These are phyloP conservation scores for Leucoagaricus sp. DNA, from an alignment of 1,284 basidiomycete genomes.

Conservation along the genomic window DNA sequence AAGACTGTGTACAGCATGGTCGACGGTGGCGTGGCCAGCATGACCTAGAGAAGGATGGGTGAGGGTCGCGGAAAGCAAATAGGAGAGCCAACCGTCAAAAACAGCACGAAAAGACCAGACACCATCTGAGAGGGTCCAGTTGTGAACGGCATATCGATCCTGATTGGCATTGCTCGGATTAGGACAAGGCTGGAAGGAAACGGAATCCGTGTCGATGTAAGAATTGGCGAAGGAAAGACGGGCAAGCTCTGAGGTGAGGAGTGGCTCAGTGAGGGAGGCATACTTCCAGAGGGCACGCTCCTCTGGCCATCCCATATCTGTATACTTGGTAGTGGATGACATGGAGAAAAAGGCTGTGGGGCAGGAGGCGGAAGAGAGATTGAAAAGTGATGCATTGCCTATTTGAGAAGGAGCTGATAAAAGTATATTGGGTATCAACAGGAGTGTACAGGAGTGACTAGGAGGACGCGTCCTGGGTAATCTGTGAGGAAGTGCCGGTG, in stretches of 20 bases:
- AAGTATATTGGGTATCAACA: neutral
- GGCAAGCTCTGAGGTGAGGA: conserved; percentile 47
- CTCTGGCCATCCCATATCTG: conserved; percentile 59
- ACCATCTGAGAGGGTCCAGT: conserved; percentile 55
- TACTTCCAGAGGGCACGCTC: conserved; percentile 51
- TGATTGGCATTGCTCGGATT: conserved; percentile 45
- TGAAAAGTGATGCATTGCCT: conserved; percentile 1
- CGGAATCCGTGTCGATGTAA: conserved; percentile 41
- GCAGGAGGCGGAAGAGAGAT: neutral
- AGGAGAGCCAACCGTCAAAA: conserved; percentile 53
- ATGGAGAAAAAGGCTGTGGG: conserved; percentile 4
- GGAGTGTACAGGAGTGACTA: conserved; percentile 14
- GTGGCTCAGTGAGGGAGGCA: conserved; percentile 48
- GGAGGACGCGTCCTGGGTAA: conserved; percentile 17
- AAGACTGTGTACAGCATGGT: conserved; percentile 45
- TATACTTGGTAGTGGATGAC: conserved; percentile 30
- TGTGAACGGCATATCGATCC: conserved; percentile 55
- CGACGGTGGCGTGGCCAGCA: conserved; percentile 58
- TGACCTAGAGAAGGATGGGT: conserved; percentile 47
- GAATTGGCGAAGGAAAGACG: conserved; percentile 29
- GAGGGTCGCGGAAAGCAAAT: neutral
- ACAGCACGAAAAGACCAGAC: conserved; percentile 61
- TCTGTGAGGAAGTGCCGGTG: conserved; percentile 15
- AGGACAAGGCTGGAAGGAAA: conserved; percentile 63
- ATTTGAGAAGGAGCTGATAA: conserved; percentile 1